phyloP scores from a whole-genome alignment of 2,329 filamentous ascomycete genomes.

The Trichoderma sp. region DNA sequence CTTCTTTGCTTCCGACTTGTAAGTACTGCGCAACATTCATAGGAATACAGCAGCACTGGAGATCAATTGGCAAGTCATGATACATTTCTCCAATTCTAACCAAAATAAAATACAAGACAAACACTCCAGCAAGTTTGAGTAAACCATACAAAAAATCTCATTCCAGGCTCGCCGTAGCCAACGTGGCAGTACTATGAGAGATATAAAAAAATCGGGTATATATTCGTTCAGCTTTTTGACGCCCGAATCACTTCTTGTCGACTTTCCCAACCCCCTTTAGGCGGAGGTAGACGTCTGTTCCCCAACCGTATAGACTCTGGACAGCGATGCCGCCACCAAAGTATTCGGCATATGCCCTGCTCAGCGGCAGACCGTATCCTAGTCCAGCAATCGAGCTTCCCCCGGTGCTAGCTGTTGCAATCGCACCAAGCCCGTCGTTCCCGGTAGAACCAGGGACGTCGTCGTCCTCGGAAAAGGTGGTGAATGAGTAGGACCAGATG shows the following conservation, averaged over 20 bases:
- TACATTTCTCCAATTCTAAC: not conserved
- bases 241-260: constrained; percentile 26
- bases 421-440: constrained; percentile 63
- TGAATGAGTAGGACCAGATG: constrained; percentile 97
- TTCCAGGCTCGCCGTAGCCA: not conserved
- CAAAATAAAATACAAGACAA: not conserved
- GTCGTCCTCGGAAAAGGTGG: constrained; percentile 73
- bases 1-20: no score
- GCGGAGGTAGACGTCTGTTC: constrained; percentile 65
- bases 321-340: constrained; percentile 93
- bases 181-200: not conserved
- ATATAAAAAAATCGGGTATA: not conserved
- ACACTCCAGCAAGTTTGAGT: not conserved
- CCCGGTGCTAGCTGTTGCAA: constrained; percentile 69
- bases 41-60: not conserved
- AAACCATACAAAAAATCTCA: not conserved
- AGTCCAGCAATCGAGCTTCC: constrained; percentile 85
- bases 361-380: constrained; percentile 87
- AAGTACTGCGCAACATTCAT: not conserved
- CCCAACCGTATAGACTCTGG: constrained; percentile 97
- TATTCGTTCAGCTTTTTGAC: not conserved
- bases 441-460: constrained; percentile 41
- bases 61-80: not conserved
- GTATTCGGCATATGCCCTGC: constrained; percentile 93
- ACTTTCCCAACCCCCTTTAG: constrained; percentile 62